These are phyloP conservation scores for Blastocystis sp. DNA, from an alignment of 352 stramenopile genomes.

Conservation along the genomic window DNA sequence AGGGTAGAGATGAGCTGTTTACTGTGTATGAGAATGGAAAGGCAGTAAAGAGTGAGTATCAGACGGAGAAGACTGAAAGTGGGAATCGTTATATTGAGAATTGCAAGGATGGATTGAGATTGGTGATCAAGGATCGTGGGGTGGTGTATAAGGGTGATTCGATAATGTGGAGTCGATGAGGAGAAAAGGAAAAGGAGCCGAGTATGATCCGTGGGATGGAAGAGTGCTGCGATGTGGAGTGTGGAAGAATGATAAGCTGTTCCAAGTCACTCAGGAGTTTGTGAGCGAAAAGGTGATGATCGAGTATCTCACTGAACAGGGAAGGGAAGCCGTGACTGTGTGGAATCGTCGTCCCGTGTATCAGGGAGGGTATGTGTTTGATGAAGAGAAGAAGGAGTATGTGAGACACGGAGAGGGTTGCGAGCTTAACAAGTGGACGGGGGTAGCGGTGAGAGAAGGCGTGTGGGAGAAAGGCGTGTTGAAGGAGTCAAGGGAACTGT, in stretches of 20 bases:
- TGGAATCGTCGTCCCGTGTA: slow-evolving; percentile 10
- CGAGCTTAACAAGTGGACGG: neutral
- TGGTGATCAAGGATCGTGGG: neutral
- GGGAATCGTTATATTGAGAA: slow-evolving; percentile 27
- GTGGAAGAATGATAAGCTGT: slow-evolving; percentile 6
- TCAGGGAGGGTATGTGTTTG: slow-evolving; percentile 11
- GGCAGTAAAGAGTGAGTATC: slow-evolving; percentile 2
- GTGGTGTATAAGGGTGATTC: slow-evolving; percentile 26
- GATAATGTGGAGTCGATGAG: neutral
- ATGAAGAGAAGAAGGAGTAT: neutral
- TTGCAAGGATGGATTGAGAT: neutral
- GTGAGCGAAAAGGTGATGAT: slow-evolving; percentile 4
- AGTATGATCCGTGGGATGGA: neutral
- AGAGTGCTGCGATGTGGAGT: slow-evolving; percentile 1
- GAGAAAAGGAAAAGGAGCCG: neutral
- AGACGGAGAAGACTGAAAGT: neutral
- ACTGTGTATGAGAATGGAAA: slow-evolving; percentile 26
- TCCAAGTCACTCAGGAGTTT: neutral
- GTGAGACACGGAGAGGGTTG: neutral
- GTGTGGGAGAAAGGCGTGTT: neutral
- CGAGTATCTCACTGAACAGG: neutral
- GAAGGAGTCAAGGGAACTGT: neutral
- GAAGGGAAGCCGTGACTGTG: neutral
- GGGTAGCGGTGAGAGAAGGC: neutral
- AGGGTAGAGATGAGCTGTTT: neutral